Percentiles rank a stretch among this genome's conserved stretches.
Conservation (phyloP, 108 stramenopile genomes). For the Thalassiosira profunda region DNA sequence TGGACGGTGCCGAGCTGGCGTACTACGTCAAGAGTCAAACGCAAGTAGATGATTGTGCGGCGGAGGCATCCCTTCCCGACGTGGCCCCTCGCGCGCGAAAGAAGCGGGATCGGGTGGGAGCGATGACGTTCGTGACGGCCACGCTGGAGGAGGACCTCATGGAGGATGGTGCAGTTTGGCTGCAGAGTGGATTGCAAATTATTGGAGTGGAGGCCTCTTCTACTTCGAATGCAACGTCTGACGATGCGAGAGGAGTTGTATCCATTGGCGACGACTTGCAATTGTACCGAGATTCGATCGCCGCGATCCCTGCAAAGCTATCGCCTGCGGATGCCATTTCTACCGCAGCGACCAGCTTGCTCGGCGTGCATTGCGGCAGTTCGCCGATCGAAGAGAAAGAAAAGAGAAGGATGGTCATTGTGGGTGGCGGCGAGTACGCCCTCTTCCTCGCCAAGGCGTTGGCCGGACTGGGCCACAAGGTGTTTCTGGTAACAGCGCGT, state of each 20-base stretch:
- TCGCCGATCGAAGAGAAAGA: slow-evolving; percentile 6
- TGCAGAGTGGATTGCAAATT: neutral
- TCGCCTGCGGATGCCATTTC: slow-evolving; percentile 53
- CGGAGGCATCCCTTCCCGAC: neutral
- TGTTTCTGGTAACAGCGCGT: slow-evolving; percentile 7
- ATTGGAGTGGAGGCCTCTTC: neutral
- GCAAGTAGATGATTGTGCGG: neutral
- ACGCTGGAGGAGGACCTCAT: neutral
- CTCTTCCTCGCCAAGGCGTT: slow-evolving; percentile 51
- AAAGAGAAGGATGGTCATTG: slow-evolving; percentile 46
- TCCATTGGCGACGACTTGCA: neutral
- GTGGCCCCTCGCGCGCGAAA: slow-evolving; percentile 9
- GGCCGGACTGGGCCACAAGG: neutral
- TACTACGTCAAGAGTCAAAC: slow-evolving; percentile 9
- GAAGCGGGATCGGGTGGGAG: slow-evolving; percentile 8
- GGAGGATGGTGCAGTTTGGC: too few species aligned
- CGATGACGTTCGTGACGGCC: slow-evolving; percentile 7
- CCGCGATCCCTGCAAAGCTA: slow-evolving; percentile 44
- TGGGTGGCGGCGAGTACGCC: slow-evolving; percentile 68
- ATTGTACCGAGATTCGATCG: slow-evolving; percentile 54
- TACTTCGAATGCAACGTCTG: too few species aligned
- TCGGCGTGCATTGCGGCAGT: slow-evolving; percentile 46
- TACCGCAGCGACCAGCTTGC: slow-evolving; percentile 46
- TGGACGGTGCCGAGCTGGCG: slow-evolving; percentile 18
- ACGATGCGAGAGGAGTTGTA: neutral